Base-by-base conservation (phyloP, 1,139 yeast genomes). In the Meyerozyma guilliermondii region DNA sequence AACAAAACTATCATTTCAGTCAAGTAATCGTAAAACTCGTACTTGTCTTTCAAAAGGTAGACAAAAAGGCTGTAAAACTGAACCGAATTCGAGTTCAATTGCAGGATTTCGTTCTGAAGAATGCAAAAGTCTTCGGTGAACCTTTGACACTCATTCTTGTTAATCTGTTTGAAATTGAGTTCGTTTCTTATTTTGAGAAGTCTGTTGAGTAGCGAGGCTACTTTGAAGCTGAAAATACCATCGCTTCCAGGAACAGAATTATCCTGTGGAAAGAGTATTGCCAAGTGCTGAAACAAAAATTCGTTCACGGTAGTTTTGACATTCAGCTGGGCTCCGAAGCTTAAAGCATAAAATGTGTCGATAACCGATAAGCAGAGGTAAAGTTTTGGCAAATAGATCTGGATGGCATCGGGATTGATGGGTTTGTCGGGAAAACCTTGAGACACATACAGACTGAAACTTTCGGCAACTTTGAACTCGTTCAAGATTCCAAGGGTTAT, bases 401-500 rank as follows among this genome's bases (percentile, higher is more conserved):
- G 63, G 42, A 68, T 62, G 43, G 66, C 65, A 48, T 73, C 78
- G 42, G 52, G 55, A 43, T 62, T 60, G 18, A 50, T 52, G 8
- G 39, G 43, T 24, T 23, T 29, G 24, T 46, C 24, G 6, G 51
- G 52, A 23, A 55, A 43, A 35, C 48, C 49, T 39, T 49, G 57
- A 47, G 49, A 55, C 34, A 54, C 47, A 51, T 66, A 68, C 20
- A 9, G 36, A 31, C 31, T 24, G 38, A 42, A 47, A 46, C 56
- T 64, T 49, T 74, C 77, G 54, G 69, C 62, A 4, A 82, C 64
- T 47, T 73, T 74, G 57, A 78, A 75, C 51, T 81, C 88, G 56
- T 79, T 78, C 54, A 83, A 77, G 9, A 81, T 68, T 1, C 83
- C 66, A 10, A 74, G 68, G 1, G 84, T 65, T 47, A 76, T 61